Base-by-base conservation (phyloP, 345 rosid species). In the Turritis glabra region DNA sequence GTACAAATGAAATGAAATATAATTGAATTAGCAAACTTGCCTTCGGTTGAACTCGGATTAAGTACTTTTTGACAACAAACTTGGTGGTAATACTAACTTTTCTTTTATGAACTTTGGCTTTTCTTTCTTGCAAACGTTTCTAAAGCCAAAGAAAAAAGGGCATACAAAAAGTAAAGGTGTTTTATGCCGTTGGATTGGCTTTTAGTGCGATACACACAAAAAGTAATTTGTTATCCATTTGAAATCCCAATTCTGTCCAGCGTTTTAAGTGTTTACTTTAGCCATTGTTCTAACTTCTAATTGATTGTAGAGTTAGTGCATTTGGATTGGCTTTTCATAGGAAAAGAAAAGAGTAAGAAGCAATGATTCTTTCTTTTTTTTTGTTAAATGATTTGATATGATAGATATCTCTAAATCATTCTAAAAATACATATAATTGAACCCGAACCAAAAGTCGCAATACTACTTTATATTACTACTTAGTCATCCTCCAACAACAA, bases 121-220 rank as follows among this genome's bases (percentile, higher is more conserved):
- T 25, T 0, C 57, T 26, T 26, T 54, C 32, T 54, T 2, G 3
- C n/a, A 43, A 43, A 43, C 21, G 60, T 55, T 29, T 3, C 14
- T 8, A 29, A 55, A 55, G 60, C 60, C 60, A n/a, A 55, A 29
- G 37, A 55, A 29, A 4, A 13, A 54, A 27, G 7, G 13, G 19
- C 58, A 26, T 54, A 8, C 19, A 8, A n/a, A n/a, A 55, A 29
- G 60, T 54, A 54, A 54, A 54, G 35, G 21, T n/a, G 37, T 29
- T 58, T 58, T 5, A 33, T 33, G 67, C 48, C 67, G 51, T 25
- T 62, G 35, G 51, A 41, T 62, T 25, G 35, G 51, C 35, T 40
- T 40, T 38, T 40, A 46, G 17, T 61, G 27, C 5, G 22, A 40
- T 8, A 40, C 15, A 61, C 14, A 38, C 51, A 25, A 40, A 61